Percentiles rank a stretch among this genome's conserved stretches.
These are phyloP conservation scores for Nephelium lappaceum DNA, from an alignment of 345 rosid genomes.

Conservation along the genomic window DNA sequence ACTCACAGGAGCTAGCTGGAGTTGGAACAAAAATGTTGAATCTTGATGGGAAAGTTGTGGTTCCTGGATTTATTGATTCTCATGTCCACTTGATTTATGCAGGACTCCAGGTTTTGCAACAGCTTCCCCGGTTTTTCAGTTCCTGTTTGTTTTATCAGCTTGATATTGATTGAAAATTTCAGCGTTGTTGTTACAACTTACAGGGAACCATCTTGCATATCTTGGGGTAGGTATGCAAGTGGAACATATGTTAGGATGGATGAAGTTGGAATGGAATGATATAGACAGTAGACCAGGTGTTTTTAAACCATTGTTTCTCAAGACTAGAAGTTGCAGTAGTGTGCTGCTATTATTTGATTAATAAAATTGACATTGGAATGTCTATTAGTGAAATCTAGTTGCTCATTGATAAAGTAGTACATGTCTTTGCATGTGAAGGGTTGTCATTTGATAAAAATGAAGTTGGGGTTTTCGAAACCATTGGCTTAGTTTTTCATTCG, in stretches of 20 bases:
- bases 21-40: constrained; percentile 59
- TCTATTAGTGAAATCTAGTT: constrained; percentile 3
- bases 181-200: not conserved
- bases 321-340: not conserved
- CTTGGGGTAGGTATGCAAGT: not conserved
- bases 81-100: constrained; percentile 79
- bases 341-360: not conserved
- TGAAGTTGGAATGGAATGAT: not conserved
- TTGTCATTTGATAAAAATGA: not conserved
- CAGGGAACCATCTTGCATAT: not conserved
- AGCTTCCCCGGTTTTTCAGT: not conserved
- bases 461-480: not conserved
- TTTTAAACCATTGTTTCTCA: constrained; percentile 5
- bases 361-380: not conserved
- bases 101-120: constrained; percentile 70
- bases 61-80: constrained; percentile 94
- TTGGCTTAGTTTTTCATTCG: not conserved
- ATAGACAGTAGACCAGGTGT: not conserved
- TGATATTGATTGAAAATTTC: not conserved
- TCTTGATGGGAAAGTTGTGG: constrained; percentile 75
- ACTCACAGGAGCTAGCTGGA: constrained; percentile 58
- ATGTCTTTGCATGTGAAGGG: not conserved
- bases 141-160: not conserved
- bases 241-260: not conserved
- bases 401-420: not conserved